These are phyloP conservation scores for Boletus fagicola DNA, from an alignment of 768 basidiomycete genomes.

Conservation along the genomic window DNA sequence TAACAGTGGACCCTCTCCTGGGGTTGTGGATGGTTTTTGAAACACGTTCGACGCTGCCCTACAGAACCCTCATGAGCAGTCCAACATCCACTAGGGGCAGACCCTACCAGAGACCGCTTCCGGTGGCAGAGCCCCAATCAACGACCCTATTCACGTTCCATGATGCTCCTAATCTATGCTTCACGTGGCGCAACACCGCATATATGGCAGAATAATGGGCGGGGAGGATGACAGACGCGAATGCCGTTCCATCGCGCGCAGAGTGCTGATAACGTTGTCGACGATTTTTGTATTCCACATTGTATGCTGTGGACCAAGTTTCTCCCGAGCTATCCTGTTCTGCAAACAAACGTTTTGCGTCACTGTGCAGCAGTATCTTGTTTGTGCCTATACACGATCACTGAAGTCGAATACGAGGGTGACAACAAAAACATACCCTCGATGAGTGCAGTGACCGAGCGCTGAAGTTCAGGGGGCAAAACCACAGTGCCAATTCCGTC, in stretches of 20 bases:
- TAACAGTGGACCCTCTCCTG: slow-evolving; percentile 37
- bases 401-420: slow-evolving; percentile 7
- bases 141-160: slow-evolving; percentile 62
- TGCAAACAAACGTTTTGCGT: slow-evolving; percentile 70
- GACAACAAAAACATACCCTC: slow-evolving; percentile 43
- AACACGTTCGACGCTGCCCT: slow-evolving; percentile 73
- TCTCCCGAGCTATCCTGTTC: slow-evolving; percentile 34
- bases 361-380: slow-evolving; percentile 62
- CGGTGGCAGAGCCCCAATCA: slow-evolving; percentile 84
- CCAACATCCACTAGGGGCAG: background rate
- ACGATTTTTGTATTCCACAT: slow-evolving; percentile 58
- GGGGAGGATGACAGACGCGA: slow-evolving; percentile 82
- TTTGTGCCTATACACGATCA: slow-evolving; percentile 49
- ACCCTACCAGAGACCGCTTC: slow-evolving; percentile 78
- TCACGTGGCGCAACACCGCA: slow-evolving; percentile 69
- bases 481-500: slow-evolving; percentile 67
- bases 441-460: slow-evolving; percentile 65
- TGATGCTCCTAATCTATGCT: slow-evolving; percentile 58
- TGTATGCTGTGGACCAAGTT: slow-evolving; percentile 55
- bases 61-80: slow-evolving; percentile 12
- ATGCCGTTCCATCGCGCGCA: slow-evolving; percentile 76
- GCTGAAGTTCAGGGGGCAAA: slow-evolving; percentile 69
- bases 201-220: slow-evolving; percentile 80
- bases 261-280: slow-evolving; percentile 57
- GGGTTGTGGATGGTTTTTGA: slow-evolving; percentile 37